phyloP scores from a whole-genome alignment of 2,329 filamentous ascomycete genomes.

The Pseudogymnoascus sp. region DNA sequence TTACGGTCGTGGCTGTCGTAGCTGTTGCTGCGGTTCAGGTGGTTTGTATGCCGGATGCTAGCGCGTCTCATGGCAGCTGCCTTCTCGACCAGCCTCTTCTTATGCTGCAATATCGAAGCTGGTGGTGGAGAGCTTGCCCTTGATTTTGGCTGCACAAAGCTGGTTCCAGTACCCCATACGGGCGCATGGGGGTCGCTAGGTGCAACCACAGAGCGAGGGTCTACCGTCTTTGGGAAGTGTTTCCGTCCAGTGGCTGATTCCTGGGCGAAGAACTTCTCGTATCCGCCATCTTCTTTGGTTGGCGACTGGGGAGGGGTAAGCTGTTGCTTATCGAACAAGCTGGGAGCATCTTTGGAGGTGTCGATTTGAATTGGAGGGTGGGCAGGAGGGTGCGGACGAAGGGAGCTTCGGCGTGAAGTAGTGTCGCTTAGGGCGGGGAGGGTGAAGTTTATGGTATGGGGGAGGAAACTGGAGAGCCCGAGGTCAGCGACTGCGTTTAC shows the following conservation, averaged over 20 bases:
- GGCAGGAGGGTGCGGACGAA: slow-evolving; percentile 16
- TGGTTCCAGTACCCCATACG: slow-evolving; percentile 53
- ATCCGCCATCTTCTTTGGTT: slow-evolving; percentile 29
- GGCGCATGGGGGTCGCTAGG: slow-evolving; percentile 68
- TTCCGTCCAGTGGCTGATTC: slow-evolving; percentile 44
- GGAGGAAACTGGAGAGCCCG: slow-evolving; percentile 60
- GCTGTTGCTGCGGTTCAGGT: slow-evolving; percentile 47
- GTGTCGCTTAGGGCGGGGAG: slow-evolving; percentile 45
- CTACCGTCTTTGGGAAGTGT: slow-evolving; percentile 42
- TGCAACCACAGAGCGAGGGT: slow-evolving; percentile 45
- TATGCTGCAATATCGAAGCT: slow-evolving; percentile 64
- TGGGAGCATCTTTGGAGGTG: slow-evolving; percentile 42
- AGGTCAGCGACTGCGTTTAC: slow-evolving; percentile 10
- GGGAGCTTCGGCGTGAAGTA: slow-evolving; percentile 29
- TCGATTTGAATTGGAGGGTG: slow-evolving; percentile 39
- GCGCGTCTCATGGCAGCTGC: slow-evolving; percentile 48
- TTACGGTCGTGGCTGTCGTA: slow-evolving; percentile 60
- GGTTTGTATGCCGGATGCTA: slow-evolving; percentile 47
- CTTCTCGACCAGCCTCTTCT: slow-evolving; percentile 44
- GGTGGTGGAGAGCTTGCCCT: slow-evolving; percentile 66
- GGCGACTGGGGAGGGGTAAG: slow-evolving; percentile 28
- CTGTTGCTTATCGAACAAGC: slow-evolving; percentile 24
- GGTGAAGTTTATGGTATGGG: slow-evolving; percentile 85
- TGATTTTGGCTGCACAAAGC: slow-evolving; percentile 59
- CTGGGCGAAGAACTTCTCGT: slow-evolving; percentile 45